Conservation (phyloP, 1,139 yeast genomes). For the Hanseniaspora gamundiae region DNA sequence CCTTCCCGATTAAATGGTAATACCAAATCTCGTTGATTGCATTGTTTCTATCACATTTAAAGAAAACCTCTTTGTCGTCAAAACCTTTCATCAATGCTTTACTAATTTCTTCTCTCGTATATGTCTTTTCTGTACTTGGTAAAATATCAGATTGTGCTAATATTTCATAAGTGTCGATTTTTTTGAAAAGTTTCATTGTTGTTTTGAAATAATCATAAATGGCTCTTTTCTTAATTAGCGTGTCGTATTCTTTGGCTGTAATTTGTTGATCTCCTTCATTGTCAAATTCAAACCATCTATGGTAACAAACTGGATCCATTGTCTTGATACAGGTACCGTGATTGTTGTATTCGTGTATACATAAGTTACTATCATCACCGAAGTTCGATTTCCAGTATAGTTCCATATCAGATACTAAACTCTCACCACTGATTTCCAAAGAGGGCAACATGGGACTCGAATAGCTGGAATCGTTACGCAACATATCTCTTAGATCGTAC, state of each 20-base stretch:
- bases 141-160: slow-evolving; percentile 53
- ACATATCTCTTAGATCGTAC: slow-evolving; percentile 36
- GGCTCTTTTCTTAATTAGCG: slow-evolving; percentile 33
- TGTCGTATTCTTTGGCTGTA: slow-evolving; percentile 16
- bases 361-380: slow-evolving; percentile 62
- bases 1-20: slow-evolving; percentile 57
- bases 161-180: slow-evolving; percentile 61
- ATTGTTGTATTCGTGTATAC: slow-evolving; percentile 93
- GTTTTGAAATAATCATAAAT: slow-evolving; percentile 70
- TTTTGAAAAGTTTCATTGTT: slow-evolving; percentile 50
- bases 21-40: slow-evolving; percentile 88
- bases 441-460: slow-evolving; percentile 3
- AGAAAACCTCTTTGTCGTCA: slow-evolving; percentile 47
- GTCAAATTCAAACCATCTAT: slow-evolving; percentile 16
- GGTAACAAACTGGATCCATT: slow-evolving; percentile 58
- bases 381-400: slow-evolving; percentile 65
- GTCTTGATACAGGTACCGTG: slow-evolving; percentile 92
- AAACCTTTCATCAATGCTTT: slow-evolving; percentile 49
- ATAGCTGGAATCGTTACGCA: slow-evolving; percentile 9
- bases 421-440: slow-evolving; percentile 32
- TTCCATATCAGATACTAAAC: slow-evolving; percentile 46
- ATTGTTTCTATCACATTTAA: slow-evolving; percentile 55
- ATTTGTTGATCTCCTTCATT: slow-evolving; percentile 8
- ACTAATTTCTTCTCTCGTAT: slow-evolving; percentile 51
- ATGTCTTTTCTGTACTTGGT: slow-evolving; percentile 51